Conservation (phyloP, 768 basidiomycete genomes). For the Rhizopogon roseolus region DNA sequence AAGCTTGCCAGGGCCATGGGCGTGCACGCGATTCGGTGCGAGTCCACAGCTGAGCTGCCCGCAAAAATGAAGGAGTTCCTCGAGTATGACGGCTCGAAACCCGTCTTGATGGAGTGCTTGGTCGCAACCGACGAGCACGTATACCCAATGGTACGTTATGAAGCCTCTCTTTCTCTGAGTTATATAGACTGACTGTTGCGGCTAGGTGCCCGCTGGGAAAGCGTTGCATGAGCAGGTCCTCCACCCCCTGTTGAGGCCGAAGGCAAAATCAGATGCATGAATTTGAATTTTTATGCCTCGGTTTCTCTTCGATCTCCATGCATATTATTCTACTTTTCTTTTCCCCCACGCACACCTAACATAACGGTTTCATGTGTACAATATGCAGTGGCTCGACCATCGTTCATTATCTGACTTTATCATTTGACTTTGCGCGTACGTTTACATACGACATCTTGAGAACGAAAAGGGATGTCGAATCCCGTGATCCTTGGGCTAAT, state of each 20-base stretch:
- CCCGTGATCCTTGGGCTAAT: slow-evolving; percentile 1
- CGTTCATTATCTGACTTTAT: not conserved
- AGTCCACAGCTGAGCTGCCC: slow-evolving; percentile 68
- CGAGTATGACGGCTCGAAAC: slow-evolving; percentile 84
- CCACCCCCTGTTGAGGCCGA: slow-evolving; percentile 48
- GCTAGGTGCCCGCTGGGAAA: slow-evolving; percentile 85
- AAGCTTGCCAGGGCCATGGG: slow-evolving; percentile 87
- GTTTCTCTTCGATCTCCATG: not conserved
- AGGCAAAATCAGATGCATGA: slow-evolving; percentile 22
- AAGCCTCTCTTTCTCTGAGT: not conserved
- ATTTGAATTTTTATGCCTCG: not conserved
- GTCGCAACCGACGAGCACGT: slow-evolving; percentile 85
- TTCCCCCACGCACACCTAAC: slow-evolving; percentile 6
- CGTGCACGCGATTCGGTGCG: slow-evolving; percentile 86
- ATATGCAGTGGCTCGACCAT: slow-evolving; percentile 6
- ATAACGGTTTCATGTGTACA: slow-evolving; percentile 23
- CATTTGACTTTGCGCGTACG: not conserved
- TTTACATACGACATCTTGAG: slow-evolving; percentile 1
- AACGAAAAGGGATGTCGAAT: slow-evolving; percentile 19
- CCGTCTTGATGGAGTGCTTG: slow-evolving; percentile 86
- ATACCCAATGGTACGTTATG: slow-evolving; percentile 73
- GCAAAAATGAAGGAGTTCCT: slow-evolving; percentile 98
- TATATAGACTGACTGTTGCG: slow-evolving; percentile 1
- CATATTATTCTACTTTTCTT: not conserved
- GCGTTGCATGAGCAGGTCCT: slow-evolving; percentile 90